phyloP scores from a whole-genome alignment of 768 basidiomycete genomes.

The Hypholoma fasciculare region DNA sequence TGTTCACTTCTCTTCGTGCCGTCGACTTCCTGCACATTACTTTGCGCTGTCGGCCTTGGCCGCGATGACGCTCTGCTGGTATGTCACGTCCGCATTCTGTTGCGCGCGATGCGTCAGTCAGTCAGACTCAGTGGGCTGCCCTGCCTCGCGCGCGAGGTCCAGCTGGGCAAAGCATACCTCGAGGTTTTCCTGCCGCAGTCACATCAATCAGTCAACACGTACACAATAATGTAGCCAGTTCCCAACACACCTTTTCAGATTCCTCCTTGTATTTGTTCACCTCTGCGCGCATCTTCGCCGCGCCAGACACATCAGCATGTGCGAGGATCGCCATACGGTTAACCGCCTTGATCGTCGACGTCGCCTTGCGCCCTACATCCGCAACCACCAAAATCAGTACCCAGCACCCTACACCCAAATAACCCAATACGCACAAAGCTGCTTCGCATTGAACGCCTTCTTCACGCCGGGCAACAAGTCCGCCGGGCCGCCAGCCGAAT shows the following conservation, averaged over 20 bases:
- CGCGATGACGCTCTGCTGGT: no score
- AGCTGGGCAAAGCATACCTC: no score
- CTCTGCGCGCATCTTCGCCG: slow-evolving; percentile 54
- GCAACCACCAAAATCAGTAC: background rate
- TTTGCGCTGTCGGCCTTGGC: no score
- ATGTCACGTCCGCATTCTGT: no score
- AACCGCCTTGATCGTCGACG: slow-evolving; percentile 83
- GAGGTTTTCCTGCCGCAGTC: no score
- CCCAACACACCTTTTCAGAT: slow-evolving; percentile 52
- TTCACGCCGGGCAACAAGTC: slow-evolving; percentile 89
- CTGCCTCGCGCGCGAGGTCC: no score
- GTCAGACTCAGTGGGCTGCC: no score
- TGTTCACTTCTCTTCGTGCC: no score
- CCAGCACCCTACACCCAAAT: background rate
- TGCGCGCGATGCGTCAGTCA: no score
- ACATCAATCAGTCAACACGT: no score
- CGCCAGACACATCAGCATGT: slow-evolving; percentile 37
- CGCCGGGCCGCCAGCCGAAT: slow-evolving; percentile 60
- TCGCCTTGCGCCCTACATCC: slow-evolving; percentile 79
- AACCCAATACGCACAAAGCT: slow-evolving; percentile 61
- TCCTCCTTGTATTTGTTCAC: slow-evolving; percentile 77
- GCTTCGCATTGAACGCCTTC: slow-evolving; percentile 86
- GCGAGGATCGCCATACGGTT: slow-evolving; percentile 72
- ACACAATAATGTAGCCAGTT: no score
- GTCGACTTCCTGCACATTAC: no score